Evolutionary conservation across 805 yeast genomes (phyloP).

Genomic region (Torulaspora quercuum): DNA sequence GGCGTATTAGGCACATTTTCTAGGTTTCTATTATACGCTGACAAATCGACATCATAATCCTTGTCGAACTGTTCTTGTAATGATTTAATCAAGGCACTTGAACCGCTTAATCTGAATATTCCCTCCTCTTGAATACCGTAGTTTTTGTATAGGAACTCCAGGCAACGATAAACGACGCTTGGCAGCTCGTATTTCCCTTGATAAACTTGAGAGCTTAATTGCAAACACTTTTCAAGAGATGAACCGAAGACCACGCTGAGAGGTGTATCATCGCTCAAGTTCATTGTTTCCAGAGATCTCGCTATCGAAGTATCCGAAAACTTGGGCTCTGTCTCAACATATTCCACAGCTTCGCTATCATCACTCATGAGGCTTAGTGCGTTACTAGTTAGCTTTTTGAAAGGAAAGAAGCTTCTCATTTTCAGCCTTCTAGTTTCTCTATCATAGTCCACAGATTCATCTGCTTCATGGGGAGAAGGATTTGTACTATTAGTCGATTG

Average conservation of each 20-base stretch:
- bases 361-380: constrained; percentile 15
- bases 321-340: constrained; percentile 14
- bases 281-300: constrained; percentile 34
- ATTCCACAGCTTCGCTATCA: constrained; percentile 10
- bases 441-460: constrained; percentile 23
- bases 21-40: constrained; percentile 31
- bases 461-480: constrained; percentile 16
- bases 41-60: constrained; percentile 65
- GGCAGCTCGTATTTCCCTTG: constrained; percentile 49
- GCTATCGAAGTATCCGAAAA: constrained; percentile 28
- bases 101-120: constrained; percentile 84
- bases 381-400: constrained; percentile 38
- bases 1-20: constrained; percentile 25
- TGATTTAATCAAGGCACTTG: constrained; percentile 67
- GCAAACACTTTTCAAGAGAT: constrained; percentile 51
- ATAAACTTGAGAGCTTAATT: constrained; percentile 46
- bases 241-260: constrained; percentile 56
- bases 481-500: constrained; percentile 7
- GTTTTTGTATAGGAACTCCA: constrained; percentile 59
- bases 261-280: constrained; percentile 18
- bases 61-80: constrained; percentile 67
- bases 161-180: constrained; percentile 69
- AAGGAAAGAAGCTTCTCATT: constrained; percentile 60
- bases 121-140: constrained; percentile 87
- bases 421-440: constrained; percentile 46